Conservation (phyloP, 768 basidiomycete species). For the Tulasnella sp. region DNA sequence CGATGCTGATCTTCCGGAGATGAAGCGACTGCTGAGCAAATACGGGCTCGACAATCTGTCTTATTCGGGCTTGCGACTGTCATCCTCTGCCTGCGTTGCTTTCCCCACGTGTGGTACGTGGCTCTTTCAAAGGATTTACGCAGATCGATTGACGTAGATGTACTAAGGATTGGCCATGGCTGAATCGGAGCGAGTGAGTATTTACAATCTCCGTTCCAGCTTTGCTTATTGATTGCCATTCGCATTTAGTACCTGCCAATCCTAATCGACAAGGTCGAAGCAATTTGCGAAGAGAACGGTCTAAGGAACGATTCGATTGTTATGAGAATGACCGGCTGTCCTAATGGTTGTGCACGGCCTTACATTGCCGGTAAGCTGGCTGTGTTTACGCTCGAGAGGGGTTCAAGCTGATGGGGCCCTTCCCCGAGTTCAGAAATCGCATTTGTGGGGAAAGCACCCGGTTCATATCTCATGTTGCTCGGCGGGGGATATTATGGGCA, state of each 20-base stretch:
- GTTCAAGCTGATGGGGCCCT: not conserved
- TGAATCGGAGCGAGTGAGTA: slow-evolving; percentile 68
- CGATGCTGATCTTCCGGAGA: slow-evolving; percentile 68
- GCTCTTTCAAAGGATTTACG: not conserved
- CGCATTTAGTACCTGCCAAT: slow-evolving; percentile 78
- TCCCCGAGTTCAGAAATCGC: slow-evolving; percentile 69
- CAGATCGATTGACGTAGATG: not conserved
- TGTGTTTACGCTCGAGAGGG: not conserved
- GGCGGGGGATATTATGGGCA: slow-evolving; percentile 96
- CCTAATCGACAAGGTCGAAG: slow-evolving; percentile 92
- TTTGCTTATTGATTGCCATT: slow-evolving; percentile 20
- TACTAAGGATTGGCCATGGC: slow-evolving; percentile 70
- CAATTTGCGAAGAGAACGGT: slow-evolving; percentile 91
- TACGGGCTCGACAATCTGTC: slow-evolving; percentile 90
- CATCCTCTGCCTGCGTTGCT: slow-evolving; percentile 94
- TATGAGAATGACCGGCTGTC: slow-evolving; percentile 99
- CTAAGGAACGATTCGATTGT: slow-evolving; percentile 92
- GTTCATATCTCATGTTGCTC: slow-evolving; percentile 90
- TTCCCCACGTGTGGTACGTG: slow-evolving; percentile 87
- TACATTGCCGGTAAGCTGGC: slow-evolving; percentile 74
- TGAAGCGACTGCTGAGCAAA: slow-evolving; percentile 77
- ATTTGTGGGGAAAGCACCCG: slow-evolving; percentile 95
- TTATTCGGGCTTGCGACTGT: slow-evolving; percentile 76
- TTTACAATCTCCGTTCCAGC: not conserved
- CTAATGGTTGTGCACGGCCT: slow-evolving; percentile 90